These are phyloP conservation scores for Komagataella phaffii DNA, from an alignment of 805 yeast species.

Conservation along the genomic window DNA sequence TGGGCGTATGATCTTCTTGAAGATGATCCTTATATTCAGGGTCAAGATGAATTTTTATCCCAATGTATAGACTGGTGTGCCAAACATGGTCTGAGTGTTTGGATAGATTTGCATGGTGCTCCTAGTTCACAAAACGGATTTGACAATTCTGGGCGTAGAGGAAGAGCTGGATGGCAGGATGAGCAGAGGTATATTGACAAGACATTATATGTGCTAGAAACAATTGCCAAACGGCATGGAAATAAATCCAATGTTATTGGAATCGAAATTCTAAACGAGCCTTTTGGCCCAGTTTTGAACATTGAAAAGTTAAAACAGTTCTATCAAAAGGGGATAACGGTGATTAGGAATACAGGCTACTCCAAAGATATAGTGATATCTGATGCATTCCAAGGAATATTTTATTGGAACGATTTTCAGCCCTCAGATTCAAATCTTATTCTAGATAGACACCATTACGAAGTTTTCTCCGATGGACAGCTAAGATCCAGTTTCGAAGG, in stretches of 20 bases:
- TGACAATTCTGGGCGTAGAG: slow-evolving; percentile 86
- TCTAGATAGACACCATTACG: slow-evolving; percentile 85
- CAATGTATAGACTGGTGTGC: slow-evolving; percentile 69
- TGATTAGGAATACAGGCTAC: slow-evolving; percentile 42
- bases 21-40: slow-evolving; percentile 78
- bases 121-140: slow-evolving; percentile 96
- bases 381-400: slow-evolving; percentile 60
- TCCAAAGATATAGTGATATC: slow-evolving; percentile 55
- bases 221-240: slow-evolving; percentile 54
- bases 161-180: slow-evolving; percentile 39
- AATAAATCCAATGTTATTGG: slow-evolving; percentile 63
- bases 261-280: slow-evolving; percentile 81
- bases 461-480: slow-evolving; percentile 61
- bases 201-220: slow-evolving; percentile 41
- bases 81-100: slow-evolving; percentile 48
- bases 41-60: slow-evolving; percentile 64
- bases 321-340: slow-evolving; percentile 48
- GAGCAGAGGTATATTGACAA: slow-evolving; percentile 33
- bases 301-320: slow-evolving; percentile 44
- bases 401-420: slow-evolving; percentile 52
- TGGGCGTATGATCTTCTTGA: slow-evolving; percentile 68
- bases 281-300: slow-evolving; percentile 61
- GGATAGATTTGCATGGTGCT: slow-evolving; percentile 94
- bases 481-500: slow-evolving; percentile 44
- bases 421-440: slow-evolving; percentile 47